These are phyloP conservation scores for Globisporangium polare DNA, from an alignment of 352 stramenopile genomes.

Conservation along the genomic window DNA sequence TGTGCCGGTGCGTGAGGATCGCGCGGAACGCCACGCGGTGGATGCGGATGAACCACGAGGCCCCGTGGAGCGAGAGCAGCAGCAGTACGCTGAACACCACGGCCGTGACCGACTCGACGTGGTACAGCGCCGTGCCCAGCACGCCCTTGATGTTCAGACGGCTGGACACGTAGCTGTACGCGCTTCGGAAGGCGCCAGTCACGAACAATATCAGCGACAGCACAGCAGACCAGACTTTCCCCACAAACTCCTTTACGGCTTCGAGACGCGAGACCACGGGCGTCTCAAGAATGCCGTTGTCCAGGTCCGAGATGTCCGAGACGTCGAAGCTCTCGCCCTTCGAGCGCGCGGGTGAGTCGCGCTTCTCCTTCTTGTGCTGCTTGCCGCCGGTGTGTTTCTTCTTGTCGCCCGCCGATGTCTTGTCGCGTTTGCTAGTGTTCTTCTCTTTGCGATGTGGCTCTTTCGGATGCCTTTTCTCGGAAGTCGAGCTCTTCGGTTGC, in stretches of 20 bases:
- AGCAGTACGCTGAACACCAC: constrained; percentile 68
- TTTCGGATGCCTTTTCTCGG: constrained; percentile 23
- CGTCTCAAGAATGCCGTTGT: constrained; percentile 3
- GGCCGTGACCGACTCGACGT: constrained; percentile 63
- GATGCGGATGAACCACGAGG: constrained; percentile 75
- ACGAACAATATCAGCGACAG: not conserved
- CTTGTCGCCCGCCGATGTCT: constrained; percentile 28
- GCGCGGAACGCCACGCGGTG: constrained; percentile 79
- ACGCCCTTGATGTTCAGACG: constrained; percentile 43
- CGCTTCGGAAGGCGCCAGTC: not conserved
- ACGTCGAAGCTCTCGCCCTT: constrained; percentile 36
- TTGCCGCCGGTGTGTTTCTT: constrained; percentile 26
- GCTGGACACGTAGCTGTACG: constrained; percentile 10
- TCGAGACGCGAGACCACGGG: not conserved
- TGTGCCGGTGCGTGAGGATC: constrained; percentile 80
- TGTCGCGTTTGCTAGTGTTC: constrained; percentile 10
- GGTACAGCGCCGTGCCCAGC: constrained; percentile 32
- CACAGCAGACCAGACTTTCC: not conserved
- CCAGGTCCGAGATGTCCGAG: constrained; percentile 19
- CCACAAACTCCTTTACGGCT: not conserved
- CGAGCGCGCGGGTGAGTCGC: constrained; percentile 28
- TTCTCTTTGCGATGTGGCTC: constrained; percentile 44
- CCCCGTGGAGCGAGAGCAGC: constrained; percentile 60
- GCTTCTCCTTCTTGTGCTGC: constrained; percentile 60
- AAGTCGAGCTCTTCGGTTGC: not conserved